phyloP scores from a whole-genome alignment of 2,329 filamentous ascomycete species.

The Berkeleyomyces basicola region DNA sequence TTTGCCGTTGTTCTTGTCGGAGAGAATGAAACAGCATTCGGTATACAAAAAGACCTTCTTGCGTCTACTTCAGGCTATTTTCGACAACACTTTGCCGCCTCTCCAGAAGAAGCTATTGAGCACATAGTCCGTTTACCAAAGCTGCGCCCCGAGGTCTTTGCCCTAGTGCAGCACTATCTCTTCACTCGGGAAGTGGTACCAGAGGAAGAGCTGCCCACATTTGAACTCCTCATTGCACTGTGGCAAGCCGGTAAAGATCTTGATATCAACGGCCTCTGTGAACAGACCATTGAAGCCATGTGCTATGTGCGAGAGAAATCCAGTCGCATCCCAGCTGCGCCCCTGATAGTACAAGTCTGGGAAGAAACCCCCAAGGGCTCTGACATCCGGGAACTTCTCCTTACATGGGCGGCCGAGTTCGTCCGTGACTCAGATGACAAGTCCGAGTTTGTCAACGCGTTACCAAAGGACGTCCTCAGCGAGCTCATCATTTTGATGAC shows the following conservation, averaged over 20 bases:
- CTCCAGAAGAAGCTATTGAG: constrained; percentile 27
- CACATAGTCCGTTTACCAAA: constrained; percentile 34
- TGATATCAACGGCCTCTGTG: constrained; percentile 37
- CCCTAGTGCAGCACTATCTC: constrained; percentile 37
- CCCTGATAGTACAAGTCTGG: constrained; percentile 44
- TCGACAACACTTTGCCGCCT: constrained; percentile 26
- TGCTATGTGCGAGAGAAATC: constrained; percentile 36
- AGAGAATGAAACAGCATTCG: constrained; percentile 34
- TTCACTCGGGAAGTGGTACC: constrained; percentile 34
- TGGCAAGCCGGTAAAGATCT: constrained; percentile 40
- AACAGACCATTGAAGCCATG: constrained; percentile 41
- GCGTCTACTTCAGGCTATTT: constrained; percentile 35
- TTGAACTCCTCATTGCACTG: constrained; percentile 36
- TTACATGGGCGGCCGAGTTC: constrained; percentile 47
- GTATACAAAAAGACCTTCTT: constrained; percentile 42
- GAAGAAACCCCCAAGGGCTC: constrained; percentile 44
- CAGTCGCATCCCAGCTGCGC: constrained; percentile 38
- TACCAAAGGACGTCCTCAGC: constrained; percentile 45
- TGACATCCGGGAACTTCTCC: constrained; percentile 38
- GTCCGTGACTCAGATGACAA: constrained; percentile 40
- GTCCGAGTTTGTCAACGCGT: constrained; percentile 40
- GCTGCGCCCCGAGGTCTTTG: constrained; percentile 33
- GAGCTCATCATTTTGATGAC: constrained; percentile 48
- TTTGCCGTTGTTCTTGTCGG: constrained; percentile 41
- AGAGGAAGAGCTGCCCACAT: constrained; percentile 29